A percentile compares a stretch with the other conserved stretches of the same genome.
Evolutionary conservation across 2,329 filamentous ascomycete species (phyloP).

Genomic region (Fusarium tricinctum): DNA sequence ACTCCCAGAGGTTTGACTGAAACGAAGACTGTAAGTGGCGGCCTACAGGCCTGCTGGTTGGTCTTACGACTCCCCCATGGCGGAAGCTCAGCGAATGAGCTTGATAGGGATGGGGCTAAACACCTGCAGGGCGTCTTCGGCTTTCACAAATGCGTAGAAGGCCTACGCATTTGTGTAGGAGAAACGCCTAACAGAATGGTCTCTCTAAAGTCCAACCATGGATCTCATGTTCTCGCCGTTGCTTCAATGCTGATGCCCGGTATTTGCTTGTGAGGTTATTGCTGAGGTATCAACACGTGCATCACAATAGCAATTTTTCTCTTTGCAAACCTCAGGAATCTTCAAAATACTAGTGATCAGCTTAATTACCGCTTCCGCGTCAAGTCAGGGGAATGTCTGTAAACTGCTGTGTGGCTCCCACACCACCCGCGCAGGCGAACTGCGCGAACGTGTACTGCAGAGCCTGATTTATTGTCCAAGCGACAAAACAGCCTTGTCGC

Average conservation of each 20-base stretch:
- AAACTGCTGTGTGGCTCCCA: slow-evolving; percentile 1
- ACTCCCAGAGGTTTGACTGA: slow-evolving; percentile 7
- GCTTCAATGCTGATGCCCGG: not conserved
- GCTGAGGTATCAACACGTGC: not conserved
- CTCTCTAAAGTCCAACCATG: slow-evolving; percentile 2
- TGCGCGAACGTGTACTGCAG: slow-evolving; percentile 5
- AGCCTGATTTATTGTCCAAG: not conserved
- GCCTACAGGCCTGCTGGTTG: slow-evolving; percentile 1
- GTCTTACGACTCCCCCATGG: not conserved
- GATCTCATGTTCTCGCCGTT: slow-evolving; percentile 2
- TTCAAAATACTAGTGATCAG: not conserved
- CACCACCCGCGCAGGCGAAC: slow-evolving; percentile 5
- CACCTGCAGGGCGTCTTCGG: not conserved
- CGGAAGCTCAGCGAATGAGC: slow-evolving; percentile 6
- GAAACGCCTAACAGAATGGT: not conserved
- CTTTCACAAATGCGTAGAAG: slow-evolving; percentile 5
- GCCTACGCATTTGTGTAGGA: not conserved
- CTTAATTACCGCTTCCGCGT: slow-evolving; percentile 6
- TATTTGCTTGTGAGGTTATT: not conserved
- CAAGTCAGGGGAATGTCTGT: slow-evolving; percentile 3
- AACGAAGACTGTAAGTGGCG: not conserved
- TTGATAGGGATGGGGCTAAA: slow-evolving; percentile 1
- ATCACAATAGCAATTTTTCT: not conserved
- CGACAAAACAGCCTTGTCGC: not conserved
- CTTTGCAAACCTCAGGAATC: slow-evolving; percentile 1